A percentile compares a stretch with the other conserved stretches of the same genome.
These are phyloP conservation scores for Dispira parvispora DNA, from an alignment of 192 early-diverging fungal genomes.

Conservation along the genomic window DNA sequence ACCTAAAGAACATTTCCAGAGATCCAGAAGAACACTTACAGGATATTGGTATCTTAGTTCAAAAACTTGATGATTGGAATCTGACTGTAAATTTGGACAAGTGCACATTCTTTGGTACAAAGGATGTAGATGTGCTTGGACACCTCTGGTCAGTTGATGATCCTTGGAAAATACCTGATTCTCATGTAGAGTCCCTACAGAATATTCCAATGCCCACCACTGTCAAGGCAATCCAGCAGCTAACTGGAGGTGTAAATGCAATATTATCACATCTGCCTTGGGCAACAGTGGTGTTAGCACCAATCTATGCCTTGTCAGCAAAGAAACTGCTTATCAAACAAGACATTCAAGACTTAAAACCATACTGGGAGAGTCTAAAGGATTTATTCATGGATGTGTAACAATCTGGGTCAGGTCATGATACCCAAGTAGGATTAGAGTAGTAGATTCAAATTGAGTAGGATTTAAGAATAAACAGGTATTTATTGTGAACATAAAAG, in stretches of 20 bases:
- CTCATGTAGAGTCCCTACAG: slow-evolving; percentile 13
- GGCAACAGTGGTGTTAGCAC: slow-evolving; percentile 12
- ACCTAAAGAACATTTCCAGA: slow-evolving; percentile 12
- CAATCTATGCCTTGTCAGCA: slow-evolving; percentile 13
- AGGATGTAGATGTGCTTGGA: not conserved
- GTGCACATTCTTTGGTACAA: slow-evolving; percentile 11
- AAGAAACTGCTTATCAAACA: not conserved
- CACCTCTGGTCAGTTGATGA: slow-evolving; percentile 9
- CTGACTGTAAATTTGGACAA: slow-evolving; percentile 12
- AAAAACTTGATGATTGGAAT: slow-evolving; percentile 8
- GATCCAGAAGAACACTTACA: slow-evolving; percentile 10
- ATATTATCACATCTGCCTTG: slow-evolving; percentile 15
- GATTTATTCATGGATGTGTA: slow-evolving; percentile 8
- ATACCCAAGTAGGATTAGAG: too few species aligned
- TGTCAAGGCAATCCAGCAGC: slow-evolving; percentile 1
- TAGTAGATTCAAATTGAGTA: too few species aligned
- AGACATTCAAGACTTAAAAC: not conserved
- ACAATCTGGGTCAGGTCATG: slow-evolving; percentile 2
- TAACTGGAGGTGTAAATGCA: slow-evolving; percentile 16
- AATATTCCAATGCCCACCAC: slow-evolving; percentile 12
- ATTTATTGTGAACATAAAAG: too few species aligned
- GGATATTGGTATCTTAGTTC: slow-evolving; percentile 10
- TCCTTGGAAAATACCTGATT: slow-evolving; percentile 11
- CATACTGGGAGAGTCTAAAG: slow-evolving; percentile 1
- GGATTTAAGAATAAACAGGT: too few species aligned